Conservation (phyloP, 83 land plant species). For the Picea mariana region DNA sequence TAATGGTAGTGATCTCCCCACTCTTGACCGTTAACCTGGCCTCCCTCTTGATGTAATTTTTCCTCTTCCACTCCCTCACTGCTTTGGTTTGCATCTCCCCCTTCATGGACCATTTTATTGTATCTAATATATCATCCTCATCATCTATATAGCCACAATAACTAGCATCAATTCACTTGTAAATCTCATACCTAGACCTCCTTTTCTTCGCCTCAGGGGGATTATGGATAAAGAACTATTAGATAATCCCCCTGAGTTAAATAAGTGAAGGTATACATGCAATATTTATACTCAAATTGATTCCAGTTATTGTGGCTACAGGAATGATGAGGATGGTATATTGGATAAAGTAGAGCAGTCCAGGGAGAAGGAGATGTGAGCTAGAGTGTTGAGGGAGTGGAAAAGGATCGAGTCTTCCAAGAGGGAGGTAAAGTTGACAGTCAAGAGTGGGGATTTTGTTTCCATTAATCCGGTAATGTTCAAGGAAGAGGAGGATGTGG, state of each 20-base stretch:
- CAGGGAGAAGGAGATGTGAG: constrained; percentile 77
- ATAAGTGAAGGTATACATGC: no score
- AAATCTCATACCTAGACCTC: no score
- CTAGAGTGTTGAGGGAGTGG: constrained; percentile 69
- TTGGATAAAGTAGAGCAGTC: constrained; percentile 68
- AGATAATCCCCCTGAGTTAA: no score
- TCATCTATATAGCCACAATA: constrained; percentile 96
- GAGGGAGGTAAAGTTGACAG: constrained; percentile 69
- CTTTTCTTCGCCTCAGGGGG: no score
- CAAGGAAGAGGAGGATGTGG: constrained; percentile 70
- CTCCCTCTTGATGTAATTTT: constrained; percentile 74
- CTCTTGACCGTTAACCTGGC: constrained; percentile 80
- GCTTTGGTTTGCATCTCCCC: constrained; percentile 65
- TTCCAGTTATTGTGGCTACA: constrained; percentile 93
- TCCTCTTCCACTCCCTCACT: constrained; percentile 61
- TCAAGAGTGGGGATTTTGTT: constrained; percentile 84
- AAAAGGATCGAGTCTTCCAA: constrained; percentile 62
- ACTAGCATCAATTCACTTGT: constrained; percentile 51
- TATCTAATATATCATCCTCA: constrained; percentile 90
- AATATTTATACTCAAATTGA: constrained; percentile 22
- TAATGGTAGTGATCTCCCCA: constrained; percentile 72
- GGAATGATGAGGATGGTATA: no score
- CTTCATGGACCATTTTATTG: constrained; percentile 68
- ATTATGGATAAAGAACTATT: no score
- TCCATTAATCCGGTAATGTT: constrained; percentile 41